Percentiles rank a stretch among this genome's conserved stretches.
Conservation (phyloP, 2,329 filamentous ascomycete genomes). For the Aspergillus quadricinctus region DNA sequence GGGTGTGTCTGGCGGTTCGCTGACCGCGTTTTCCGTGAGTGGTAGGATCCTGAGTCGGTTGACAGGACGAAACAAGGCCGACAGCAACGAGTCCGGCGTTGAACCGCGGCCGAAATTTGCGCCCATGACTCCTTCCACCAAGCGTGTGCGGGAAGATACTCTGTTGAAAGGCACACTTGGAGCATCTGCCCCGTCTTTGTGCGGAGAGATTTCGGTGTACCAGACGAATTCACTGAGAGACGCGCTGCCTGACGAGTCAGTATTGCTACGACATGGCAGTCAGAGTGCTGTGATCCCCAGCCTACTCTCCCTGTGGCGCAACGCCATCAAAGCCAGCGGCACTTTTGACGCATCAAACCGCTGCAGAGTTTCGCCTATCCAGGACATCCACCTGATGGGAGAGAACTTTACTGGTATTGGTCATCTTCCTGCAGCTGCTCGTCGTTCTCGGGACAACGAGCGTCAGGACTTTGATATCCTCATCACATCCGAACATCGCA, state of each 20-base stretch:
- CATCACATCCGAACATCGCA: constrained; percentile 38
- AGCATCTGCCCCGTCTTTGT: constrained; percentile 26
- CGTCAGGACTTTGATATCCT: constrained; percentile 35
- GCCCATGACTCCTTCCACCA: constrained; percentile 47
- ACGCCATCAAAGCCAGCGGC: constrained; percentile 32
- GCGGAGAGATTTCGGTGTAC: constrained; percentile 41
- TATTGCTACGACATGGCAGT: constrained; percentile 41
- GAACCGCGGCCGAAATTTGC: constrained; percentile 38
- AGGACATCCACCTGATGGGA: constrained; percentile 37
- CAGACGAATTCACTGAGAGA: constrained; percentile 34
- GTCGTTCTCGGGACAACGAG: constrained; percentile 19
- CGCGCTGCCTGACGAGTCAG: constrained; percentile 39
- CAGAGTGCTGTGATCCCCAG: constrained; percentile 42
- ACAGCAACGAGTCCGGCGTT: constrained; percentile 18
- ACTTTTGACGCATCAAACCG: constrained; percentile 38
- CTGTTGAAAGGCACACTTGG: constrained; percentile 38
- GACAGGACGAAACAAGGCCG: constrained; percentile 17
- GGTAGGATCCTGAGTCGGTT: constrained; percentile 34
- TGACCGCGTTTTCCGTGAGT: constrained; percentile 40
- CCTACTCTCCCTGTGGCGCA: constrained; percentile 42
- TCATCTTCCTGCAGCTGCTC: constrained; percentile 30
- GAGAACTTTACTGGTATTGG: constrained; percentile 37
- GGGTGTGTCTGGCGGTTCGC: constrained; percentile 37
- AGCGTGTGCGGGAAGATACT: constrained; percentile 42
- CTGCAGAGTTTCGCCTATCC: constrained; percentile 36